A percentile compares a stretch with the other conserved stretches of the same genome.
Evolutionary conservation across 805 yeast species (phyloP).

Genomic region (Candida nonsorbophila): DNA sequence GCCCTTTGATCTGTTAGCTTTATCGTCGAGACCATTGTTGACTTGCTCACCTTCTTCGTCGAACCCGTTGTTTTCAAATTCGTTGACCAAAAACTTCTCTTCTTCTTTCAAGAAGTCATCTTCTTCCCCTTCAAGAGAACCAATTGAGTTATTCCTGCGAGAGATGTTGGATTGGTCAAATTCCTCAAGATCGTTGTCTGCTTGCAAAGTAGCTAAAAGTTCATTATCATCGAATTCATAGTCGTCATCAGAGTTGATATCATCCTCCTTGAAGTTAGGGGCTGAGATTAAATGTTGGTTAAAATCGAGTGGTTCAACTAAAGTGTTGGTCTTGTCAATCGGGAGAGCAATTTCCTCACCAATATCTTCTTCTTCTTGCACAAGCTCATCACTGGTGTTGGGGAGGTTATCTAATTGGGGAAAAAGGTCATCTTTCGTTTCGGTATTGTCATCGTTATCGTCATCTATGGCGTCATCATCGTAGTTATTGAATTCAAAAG

Average conservation of each 20-base stretch:
- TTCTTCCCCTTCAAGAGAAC: slow-evolving; percentile 29
- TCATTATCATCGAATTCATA: slow-evolving; percentile 53
- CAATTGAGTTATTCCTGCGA: slow-evolving; percentile 22
- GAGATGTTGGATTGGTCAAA: slow-evolving; percentile 13
- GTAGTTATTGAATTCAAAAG: slow-evolving; percentile 36
- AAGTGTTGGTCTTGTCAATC: slow-evolving; percentile 1
- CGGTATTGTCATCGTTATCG: slow-evolving; percentile 17
- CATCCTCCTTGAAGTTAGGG: slow-evolving; percentile 47
- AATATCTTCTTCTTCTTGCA: slow-evolving; percentile 5
- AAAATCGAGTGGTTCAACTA: too few species aligned
- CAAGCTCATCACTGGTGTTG: slow-evolving; percentile 2
- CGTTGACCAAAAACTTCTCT: slow-evolving; percentile 40
- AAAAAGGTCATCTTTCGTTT: too few species aligned
- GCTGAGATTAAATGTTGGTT: slow-evolving; percentile 38
- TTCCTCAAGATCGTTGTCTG: slow-evolving; percentile 41
- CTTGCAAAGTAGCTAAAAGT: slow-evolving; percentile 41
- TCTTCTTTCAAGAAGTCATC: slow-evolving; percentile 39
- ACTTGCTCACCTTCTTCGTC: slow-evolving; percentile 30
- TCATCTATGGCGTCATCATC: slow-evolving; percentile 11
- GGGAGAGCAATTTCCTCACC: slow-evolving; percentile 3
- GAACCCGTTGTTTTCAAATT: slow-evolving; percentile 42
- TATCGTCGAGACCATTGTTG: slow-evolving; percentile 1
- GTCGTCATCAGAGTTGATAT: slow-evolving; percentile 56
- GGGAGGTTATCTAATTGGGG: slow-evolving; percentile 3
- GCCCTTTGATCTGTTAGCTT: slow-evolving; percentile 9